Base-by-base conservation (phyloP, 257 asterid species). In the Knoxia roxburghii region DNA sequence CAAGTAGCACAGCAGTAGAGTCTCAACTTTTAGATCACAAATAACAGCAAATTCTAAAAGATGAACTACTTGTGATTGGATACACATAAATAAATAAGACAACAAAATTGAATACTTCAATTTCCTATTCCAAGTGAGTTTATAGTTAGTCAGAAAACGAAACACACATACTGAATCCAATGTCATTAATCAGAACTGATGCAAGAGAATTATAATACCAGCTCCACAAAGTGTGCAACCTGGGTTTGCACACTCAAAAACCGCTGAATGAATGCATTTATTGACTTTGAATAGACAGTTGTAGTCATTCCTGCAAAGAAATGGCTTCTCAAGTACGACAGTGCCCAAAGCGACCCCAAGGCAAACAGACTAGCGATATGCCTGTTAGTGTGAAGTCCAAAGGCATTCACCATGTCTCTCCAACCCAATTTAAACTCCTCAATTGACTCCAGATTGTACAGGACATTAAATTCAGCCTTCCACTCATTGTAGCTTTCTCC, bases 371-470 rank as follows among this genome's bases (percentile, higher is more conserved):
- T 81, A 59, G 89, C 86, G 58, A 94, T 80, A 70, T 94, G 97
- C 87, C 95, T 80, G 80, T 94, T 94, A 27, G 95, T 69, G 73
- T 90, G 95, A 84, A 94, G 76, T 65, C 96, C 95, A 50, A 84
- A 94, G 41, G 88, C 78, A 73, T 87, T 81, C 80, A 88, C 91
- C 99, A 94, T 94, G 60, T 85, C 88, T 75, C 95, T 80, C 99
- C 99, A 94, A 51, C 99, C 95, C 79, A 85, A 55, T 81, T 94
- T 96, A 72, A 90, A 94, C 65, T 94, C 97, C 54, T 90, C 96
- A 41, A 78, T 43, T 1, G 87, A 73, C 68, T 94, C 99, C 83
- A 94, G 74, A 77, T 87, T 86, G 78, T 94, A 90, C 27, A 90
- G 90, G 32, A 88, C 82, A 80, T 85, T 82, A 80, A 94, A 94